Evolutionary conservation across 108 stramenopile species (phyloP).

Genomic region (Aurantiochytrium sp.): DNA sequence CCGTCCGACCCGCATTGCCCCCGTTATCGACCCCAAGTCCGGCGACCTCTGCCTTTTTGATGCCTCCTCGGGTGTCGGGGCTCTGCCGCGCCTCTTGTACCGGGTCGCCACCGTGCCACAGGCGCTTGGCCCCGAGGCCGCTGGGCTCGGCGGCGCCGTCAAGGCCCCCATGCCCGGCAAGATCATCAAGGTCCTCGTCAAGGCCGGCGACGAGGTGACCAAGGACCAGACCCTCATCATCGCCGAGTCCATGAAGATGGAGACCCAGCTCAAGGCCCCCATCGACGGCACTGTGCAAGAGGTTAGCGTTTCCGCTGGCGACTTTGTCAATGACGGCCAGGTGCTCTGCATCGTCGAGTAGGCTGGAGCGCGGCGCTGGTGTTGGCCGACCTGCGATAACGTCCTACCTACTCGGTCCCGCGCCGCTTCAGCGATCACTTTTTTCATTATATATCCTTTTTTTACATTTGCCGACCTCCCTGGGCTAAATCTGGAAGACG

Average conservation of each 20-base stretch:
- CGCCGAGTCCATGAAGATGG: slow-evolving; percentile 91
- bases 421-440: not conserved
- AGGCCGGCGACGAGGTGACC: slow-evolving; percentile 61
- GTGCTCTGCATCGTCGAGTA: slow-evolving; percentile 54
- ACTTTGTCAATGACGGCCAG: slow-evolving; percentile 64
- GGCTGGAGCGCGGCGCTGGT: too few species aligned
- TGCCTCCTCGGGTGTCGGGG: not conserved
- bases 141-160: slow-evolving; percentile 44
- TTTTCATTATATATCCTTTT: not conserved
- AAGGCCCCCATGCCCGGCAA: slow-evolving; percentile 82
- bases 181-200: slow-evolving; percentile 56
- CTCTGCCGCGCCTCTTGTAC: not conserved
- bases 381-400: too few species aligned
- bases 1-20: not conserved
- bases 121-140: not conserved
- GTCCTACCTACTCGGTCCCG: too few species aligned
- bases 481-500: not conserved
- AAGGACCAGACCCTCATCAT: slow-evolving; percentile 68
- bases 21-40: not conserved
- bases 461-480: not conserved
- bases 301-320: slow-evolving; percentile 49
- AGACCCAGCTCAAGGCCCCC: slow-evolving; percentile 65
- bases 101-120: not conserved
- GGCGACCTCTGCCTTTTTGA: slow-evolving; percentile 16
- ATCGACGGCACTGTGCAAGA: slow-evolving; percentile 52